phyloP scores from a whole-genome alignment of 2,329 filamentous ascomycete genomes.

The Cladosporium halotolerans region DNA sequence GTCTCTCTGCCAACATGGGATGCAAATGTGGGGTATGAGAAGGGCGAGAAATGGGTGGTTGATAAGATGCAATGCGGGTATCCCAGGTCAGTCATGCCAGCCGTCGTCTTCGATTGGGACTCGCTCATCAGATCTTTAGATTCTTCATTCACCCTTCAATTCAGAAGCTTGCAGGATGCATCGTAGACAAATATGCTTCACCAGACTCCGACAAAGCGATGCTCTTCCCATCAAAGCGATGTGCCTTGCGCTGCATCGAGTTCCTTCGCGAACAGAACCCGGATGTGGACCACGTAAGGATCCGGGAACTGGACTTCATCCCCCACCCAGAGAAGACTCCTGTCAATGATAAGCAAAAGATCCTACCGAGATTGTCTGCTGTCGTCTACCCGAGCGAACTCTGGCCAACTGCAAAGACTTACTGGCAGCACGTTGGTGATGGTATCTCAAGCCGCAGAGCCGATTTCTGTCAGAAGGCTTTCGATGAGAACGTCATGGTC shows the following conservation, averaged over 20 bases:
- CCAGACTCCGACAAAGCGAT: conserved; percentile 60
- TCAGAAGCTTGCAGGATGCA: conserved; percentile 61
- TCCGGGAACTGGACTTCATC: conserved; percentile 57
- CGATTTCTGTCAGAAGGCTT: conserved; percentile 76
- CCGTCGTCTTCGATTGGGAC: not conserved
- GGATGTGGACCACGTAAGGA: conserved; percentile 42
- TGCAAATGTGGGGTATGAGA: conserved; percentile 87
- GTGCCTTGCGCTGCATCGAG: conserved; percentile 65
- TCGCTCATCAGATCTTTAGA: conserved; percentile 37
- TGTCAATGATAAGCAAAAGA: conserved; percentile 36
- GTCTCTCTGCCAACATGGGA: conserved; percentile 93
- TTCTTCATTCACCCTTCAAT: conserved; percentile 92
- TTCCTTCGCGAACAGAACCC: conserved; percentile 63
- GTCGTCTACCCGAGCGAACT: conserved; percentile 64
- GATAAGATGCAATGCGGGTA: conserved; percentile 84
- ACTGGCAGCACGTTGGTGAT: conserved; percentile 95
- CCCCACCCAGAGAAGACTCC: conserved; percentile 50
- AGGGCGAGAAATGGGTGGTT: conserved; percentile 82
- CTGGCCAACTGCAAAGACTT: conserved; percentile 75
- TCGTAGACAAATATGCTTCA: conserved; percentile 59
- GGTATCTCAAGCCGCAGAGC: conserved; percentile 85
- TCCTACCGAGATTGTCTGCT: conserved; percentile 40
- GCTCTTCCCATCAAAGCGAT: conserved; percentile 68
- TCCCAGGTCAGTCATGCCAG: conserved; percentile 54
- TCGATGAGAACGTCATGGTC: conserved; percentile 62